Evolutionary conservation across 768 basidiomycete species (phyloP).

Genomic region (Naganishia kalamii): DNA sequence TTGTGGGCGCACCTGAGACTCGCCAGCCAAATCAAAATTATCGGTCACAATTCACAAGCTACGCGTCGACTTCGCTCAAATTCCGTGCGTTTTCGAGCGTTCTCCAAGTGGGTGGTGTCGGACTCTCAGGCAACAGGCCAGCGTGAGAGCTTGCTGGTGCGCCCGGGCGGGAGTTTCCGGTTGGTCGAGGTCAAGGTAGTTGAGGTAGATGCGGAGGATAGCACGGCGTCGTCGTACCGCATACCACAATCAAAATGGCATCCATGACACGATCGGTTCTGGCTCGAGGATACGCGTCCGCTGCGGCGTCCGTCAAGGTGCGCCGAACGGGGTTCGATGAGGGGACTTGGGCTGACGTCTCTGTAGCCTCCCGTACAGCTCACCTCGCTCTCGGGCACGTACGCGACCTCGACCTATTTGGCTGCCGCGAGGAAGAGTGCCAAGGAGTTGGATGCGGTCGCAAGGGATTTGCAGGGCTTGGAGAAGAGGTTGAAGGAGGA

Average conservation of each 20-base stretch:
- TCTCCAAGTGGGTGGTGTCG: too few species aligned
- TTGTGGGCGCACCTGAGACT: too few species aligned
- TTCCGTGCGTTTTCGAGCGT: too few species aligned
- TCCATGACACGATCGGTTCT: constrained; percentile 37
- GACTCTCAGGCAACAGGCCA: too few species aligned
- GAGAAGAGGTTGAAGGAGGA: constrained; percentile 62
- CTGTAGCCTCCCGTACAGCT: constrained; percentile 44
- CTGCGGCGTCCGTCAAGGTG: constrained; percentile 42
- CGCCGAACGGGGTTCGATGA: constrained; percentile 11
- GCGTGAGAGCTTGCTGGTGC: too few species aligned
- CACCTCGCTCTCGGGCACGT: constrained; percentile 46
- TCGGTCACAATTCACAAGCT: too few species aligned
- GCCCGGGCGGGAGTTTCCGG: too few species aligned
- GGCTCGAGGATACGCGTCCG: constrained; percentile 41
- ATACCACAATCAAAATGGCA: constrained; percentile 30
- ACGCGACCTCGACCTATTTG: constrained; percentile 46
- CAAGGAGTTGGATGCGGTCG: constrained; percentile 73
- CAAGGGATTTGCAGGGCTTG: constrained; percentile 70
- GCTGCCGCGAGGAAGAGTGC: constrained; percentile 67
- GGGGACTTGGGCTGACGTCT: neutral
- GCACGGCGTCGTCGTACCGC: neutral
- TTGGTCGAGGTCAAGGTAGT: neutral
- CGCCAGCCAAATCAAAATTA: too few species aligned
- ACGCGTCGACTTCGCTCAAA: too few species aligned
- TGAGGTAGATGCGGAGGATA: neutral